A percentile compares a stretch with the other conserved stretches of the same genome.
These are phyloP conservation scores for Trichoderma asperelloides DNA, from an alignment of 495 filamentous ascomycete genomes.

Conservation along the genomic window DNA sequence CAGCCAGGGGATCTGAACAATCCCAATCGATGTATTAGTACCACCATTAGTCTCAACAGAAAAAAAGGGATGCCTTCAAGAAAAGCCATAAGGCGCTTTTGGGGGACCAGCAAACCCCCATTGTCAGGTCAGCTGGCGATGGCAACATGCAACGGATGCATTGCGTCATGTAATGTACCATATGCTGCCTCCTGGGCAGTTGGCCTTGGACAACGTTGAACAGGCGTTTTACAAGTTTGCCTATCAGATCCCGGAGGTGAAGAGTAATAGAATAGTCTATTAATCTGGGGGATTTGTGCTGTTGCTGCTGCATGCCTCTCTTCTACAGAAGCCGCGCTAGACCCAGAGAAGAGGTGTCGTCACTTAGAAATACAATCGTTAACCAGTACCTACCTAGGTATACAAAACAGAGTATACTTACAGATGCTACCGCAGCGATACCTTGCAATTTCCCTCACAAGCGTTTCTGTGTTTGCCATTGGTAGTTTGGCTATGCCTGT, in stretches of 20 bases:
- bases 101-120: background rate
- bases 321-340: background rate
- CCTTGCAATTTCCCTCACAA: too few relatives aligned
- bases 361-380: background rate
- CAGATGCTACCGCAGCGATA: too few relatives aligned
- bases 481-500: too few relatives aligned
- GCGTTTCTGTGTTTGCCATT: too few relatives aligned
- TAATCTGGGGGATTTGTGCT: too few relatives aligned
- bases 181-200: background rate
- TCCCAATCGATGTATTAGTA: too few relatives aligned
- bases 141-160: slow-evolving; percentile 2
- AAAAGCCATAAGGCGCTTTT: background rate
- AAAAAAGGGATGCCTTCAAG: too few relatives aligned
- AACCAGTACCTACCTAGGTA: background rate
- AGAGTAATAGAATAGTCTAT: too few relatives aligned
- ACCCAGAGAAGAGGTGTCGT: background rate
- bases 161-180: background rate
- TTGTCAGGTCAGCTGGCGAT: background rate
- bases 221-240: background rate
- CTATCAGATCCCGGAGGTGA: too few relatives aligned
- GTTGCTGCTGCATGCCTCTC: too few relatives aligned
- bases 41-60: too few relatives aligned
- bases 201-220: background rate
- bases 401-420: background rate
- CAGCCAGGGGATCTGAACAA: too few relatives aligned